Percentiles rank a stretch among this genome's conserved stretches.
phyloP scores from a whole-genome alignment of 163 green algal species.

The Volvox carteri region DNA sequence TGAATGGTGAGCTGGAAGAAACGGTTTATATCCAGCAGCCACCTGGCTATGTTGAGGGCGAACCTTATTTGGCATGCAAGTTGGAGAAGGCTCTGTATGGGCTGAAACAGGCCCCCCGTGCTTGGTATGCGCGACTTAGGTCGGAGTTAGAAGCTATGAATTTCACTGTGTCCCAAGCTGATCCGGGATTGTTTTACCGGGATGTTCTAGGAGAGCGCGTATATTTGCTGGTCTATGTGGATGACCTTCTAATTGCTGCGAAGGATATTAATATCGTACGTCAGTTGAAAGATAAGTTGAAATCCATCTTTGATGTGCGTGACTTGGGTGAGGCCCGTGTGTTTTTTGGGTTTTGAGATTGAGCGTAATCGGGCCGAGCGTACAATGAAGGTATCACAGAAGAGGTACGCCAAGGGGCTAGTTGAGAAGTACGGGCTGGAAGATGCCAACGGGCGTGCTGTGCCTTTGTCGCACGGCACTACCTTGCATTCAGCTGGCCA shows the following conservation, averaged over 20 bases:
- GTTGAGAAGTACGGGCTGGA: constrained; percentile 56
- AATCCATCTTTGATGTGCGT: constrained; percentile 45
- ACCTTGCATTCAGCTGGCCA: not conserved
- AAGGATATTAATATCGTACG: not conserved
- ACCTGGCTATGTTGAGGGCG: constrained; percentile 36
- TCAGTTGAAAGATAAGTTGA: constrained; percentile 44
- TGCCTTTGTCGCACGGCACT: constrained; percentile 14
- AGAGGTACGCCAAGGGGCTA: not conserved
- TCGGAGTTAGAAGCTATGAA: constrained; percentile 53
- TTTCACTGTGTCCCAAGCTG: constrained; percentile 50
- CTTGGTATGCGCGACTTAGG: too few species aligned
- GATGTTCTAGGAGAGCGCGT: not conserved
- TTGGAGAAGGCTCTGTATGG: too few species aligned
- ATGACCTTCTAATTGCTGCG: constrained; percentile 67
- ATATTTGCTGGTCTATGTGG: constrained; percentile 65
- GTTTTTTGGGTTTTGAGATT: constrained; percentile 71
- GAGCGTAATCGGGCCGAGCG: constrained; percentile 30
- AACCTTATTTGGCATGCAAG: not conserved
- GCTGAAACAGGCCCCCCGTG: constrained; percentile 64
- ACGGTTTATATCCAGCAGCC: constrained; percentile 63
- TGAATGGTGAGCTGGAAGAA: constrained; percentile 68
- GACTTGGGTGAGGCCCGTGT: constrained; percentile 62
- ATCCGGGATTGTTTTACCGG: constrained; percentile 64
- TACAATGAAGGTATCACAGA: constrained; percentile 59
- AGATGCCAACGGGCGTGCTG: constrained; percentile 9